Evolutionary conservation across 2,329 filamentous ascomycete species (phyloP).

Genomic region (Microdochium nivale): DNA sequence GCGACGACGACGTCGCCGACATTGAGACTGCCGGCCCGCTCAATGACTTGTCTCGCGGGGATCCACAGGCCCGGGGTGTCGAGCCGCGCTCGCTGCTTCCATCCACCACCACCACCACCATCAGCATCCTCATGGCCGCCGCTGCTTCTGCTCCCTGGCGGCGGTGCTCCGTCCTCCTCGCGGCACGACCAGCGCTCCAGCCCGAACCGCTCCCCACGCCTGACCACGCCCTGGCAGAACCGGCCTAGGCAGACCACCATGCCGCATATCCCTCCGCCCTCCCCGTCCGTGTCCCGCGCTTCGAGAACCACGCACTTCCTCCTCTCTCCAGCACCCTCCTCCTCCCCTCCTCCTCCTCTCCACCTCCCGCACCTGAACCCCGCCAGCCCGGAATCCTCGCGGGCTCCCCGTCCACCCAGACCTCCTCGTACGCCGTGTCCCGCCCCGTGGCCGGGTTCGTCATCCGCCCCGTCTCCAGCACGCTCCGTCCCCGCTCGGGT

Average conservation of each 20-base stretch:
- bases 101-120: no score
- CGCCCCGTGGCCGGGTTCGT: constrained; percentile 44
- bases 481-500: constrained; percentile 13
- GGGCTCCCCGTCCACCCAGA: constrained; percentile 46
- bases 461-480: constrained; percentile 51
- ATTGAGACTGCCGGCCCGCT: no score
- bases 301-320: constrained; percentile 29
- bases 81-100: no score
- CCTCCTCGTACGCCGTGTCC: constrained; percentile 53
- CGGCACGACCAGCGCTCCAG: constrained; percentile 48
- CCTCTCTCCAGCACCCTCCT: background rate
- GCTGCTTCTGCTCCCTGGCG: no score
- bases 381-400: constrained; percentile 22
- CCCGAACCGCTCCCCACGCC: constrained; percentile 29
- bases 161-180: constrained; percentile 9
- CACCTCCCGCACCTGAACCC: background rate
- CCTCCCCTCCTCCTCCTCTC: constrained; percentile 1
- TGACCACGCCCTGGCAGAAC: constrained; percentile 47
- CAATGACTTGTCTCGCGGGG: no score
- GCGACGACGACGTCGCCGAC: no score
- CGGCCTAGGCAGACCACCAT: constrained; percentile 44
- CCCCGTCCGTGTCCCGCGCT: constrained; percentile 26
- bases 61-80: no score
- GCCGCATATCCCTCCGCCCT: constrained; percentile 28
- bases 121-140: no score